Evolutionary conservation across 208 protist genomes (phyloP), one percentile per base, ranked within the genome.

Genomic region (Balamuthia mandrillaris): DNA sequence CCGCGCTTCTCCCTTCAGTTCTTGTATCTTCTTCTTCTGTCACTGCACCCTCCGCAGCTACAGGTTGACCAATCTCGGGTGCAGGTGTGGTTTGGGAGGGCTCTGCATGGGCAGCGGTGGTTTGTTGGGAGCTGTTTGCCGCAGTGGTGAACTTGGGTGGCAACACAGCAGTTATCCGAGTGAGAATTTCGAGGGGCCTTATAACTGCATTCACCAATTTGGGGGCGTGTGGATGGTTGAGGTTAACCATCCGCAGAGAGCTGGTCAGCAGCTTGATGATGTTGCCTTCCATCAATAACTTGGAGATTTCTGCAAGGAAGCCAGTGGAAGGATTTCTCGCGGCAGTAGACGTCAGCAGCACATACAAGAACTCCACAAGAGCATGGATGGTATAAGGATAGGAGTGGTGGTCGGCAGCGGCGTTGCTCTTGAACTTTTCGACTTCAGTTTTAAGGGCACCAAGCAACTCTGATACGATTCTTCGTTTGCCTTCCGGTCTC

Each of bases 261-360:
- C 18, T 39, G 7, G 74, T 63, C 16, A 81, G 74, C n/a, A 52
- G 41, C 54, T 81, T 81, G 41, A 81, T 81, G 74, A 52, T 81
- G 74, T 81, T 52, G 1, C 31, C 47, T 27, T 81, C 74, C 5
- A 81, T 37, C 74, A 81, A 65, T 37, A 81, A 52, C 2, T 52
- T 45, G 7, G 74, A 45, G 24, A 81, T 52, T 52, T 81, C 74
- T 29, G 33, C 49, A 45, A 81, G 37, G 54, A 81, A 81, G 6
- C 74, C 74, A 24, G 37, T 81, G 16, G 74, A 70, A 29, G 39
- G 74, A 12, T n/a, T 42, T 6, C 74, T 45, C 3, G 74, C 35
- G 54, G 74, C 74, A 27, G 51, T 63, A 9, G 74, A 63, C 1
- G 74, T 81, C 51, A 81, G 74, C 24, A 81, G 49, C 74, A 81